Conservation (phyloP, 257 asterid species). For the Gynochthodes officinalis region DNA sequence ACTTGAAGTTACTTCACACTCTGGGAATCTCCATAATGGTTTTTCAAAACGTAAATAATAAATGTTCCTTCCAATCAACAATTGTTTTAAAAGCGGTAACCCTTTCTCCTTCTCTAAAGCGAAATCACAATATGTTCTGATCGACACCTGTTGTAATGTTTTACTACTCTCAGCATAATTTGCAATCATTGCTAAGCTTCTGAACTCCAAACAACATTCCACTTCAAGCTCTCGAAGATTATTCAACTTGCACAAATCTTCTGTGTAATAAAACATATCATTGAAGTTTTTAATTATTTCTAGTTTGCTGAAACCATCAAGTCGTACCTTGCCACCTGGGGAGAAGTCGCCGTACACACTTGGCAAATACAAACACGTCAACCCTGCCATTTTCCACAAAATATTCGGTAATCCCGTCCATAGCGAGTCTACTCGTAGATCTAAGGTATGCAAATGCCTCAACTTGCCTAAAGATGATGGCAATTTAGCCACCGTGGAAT, state of each 20-base stretch:
- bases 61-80: neutral
- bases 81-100: neutral
- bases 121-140: neutral
- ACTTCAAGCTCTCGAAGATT: constrained; percentile 11
- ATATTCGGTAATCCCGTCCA: neutral
- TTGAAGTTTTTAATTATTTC: constrained; percentile 15
- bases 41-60: neutral
- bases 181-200: neutral
- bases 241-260: constrained; percentile 6
- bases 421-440: neutral
- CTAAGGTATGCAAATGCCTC: constrained; percentile 19
- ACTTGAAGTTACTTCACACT: neutral
- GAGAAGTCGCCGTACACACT: too few species aligned
- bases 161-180: neutral
- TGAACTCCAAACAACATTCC: neutral
- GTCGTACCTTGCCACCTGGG: neutral
- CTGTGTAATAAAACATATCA: neutral
- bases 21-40: neutral
- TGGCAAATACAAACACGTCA: constrained; percentile 22
- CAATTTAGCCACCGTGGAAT: neutral
- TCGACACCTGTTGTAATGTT: neutral
- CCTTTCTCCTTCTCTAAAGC: neutral
- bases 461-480: constrained; percentile 19
- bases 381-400: constrained; percentile 6
- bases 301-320: constrained; percentile 15